Conservation (phyloP, 805 yeast species). For the Spathaspora girioi region DNA sequence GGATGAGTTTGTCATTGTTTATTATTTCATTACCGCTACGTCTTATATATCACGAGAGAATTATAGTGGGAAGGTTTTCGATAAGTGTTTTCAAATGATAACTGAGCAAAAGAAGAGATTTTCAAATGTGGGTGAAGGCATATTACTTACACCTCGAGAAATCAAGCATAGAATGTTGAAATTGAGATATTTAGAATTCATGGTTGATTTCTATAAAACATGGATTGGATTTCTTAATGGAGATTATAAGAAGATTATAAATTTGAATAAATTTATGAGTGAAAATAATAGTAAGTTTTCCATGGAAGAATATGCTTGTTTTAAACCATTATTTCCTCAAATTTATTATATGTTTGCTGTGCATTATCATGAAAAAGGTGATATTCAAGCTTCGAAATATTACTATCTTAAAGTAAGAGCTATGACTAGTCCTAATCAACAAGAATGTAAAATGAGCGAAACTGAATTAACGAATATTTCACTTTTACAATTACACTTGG, state of each 20-base stretch:
- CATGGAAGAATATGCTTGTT: constrained; percentile 35
- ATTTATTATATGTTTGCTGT: constrained; percentile 39
- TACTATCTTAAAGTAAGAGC: constrained; percentile 34
- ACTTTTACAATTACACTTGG: constrained; percentile 14
- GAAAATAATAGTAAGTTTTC: constrained; percentile 36
- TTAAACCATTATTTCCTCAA: constrained; percentile 32
- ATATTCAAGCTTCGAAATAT: constrained; percentile 33
- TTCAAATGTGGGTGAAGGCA: not conserved
- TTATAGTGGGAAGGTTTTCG: constrained; percentile 34
- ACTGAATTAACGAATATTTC: constrained; percentile 4
- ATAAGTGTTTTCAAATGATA: constrained; percentile 30
- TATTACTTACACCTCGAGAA: constrained; percentile 14
- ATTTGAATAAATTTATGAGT: constrained; percentile 29
- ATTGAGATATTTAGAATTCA: constrained; percentile 23
- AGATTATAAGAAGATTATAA: constrained; percentile 18
- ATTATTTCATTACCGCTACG: constrained; percentile 43
- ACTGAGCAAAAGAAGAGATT: constrained; percentile 17
- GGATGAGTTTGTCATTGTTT: constrained; percentile 38
- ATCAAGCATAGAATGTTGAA: constrained; percentile 21
- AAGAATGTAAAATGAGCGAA: not conserved
- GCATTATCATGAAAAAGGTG: constrained; percentile 34
- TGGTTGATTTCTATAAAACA: constrained; percentile 31
- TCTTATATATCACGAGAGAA: constrained; percentile 30
- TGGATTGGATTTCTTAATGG: constrained; percentile 32
- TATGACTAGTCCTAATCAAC: constrained; percentile 4